These are phyloP conservation scores for Barbatosphaeria neglecta DNA, from an alignment of 495 filamentous ascomycete genomes.

Conservation along the genomic window DNA sequence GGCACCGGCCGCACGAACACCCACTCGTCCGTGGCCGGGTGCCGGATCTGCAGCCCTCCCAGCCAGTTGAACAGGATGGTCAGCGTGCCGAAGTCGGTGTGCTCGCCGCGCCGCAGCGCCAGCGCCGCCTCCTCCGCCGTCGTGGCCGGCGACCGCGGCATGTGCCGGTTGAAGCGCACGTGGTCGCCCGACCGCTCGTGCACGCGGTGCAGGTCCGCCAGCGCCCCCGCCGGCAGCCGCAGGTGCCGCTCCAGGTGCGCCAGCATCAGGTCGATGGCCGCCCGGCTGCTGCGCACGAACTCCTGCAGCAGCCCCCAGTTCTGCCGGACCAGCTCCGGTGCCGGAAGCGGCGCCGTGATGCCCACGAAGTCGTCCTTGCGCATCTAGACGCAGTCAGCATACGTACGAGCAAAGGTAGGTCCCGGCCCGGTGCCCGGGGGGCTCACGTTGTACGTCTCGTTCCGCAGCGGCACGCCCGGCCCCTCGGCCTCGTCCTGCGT, in stretches of 20 bases:
- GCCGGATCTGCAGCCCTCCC: slow-evolving; percentile 12
- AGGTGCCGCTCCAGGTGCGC: slow-evolving; percentile 34
- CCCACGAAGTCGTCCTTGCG: slow-evolving; percentile 43
- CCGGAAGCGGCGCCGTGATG: slow-evolving; percentile 25
- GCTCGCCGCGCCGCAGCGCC: slow-evolving; percentile 30
- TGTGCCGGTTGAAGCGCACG: slow-evolving; percentile 43
- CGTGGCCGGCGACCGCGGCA: too few species aligned
- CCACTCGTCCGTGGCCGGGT: slow-evolving; percentile 23
- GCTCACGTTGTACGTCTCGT: slow-evolving; percentile 47
- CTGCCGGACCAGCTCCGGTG: slow-evolving; percentile 25
- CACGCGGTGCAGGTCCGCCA: slow-evolving; percentile 22
- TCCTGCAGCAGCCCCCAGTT: slow-evolving; percentile 21
- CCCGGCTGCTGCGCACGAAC: slow-evolving; percentile 26
- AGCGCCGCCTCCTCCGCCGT: slow-evolving; percentile 25
- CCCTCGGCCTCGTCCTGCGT: slow-evolving; percentile 40
- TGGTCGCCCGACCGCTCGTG: slow-evolving; percentile 36
- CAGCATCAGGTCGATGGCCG: slow-evolving; percentile 32
- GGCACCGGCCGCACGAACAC: slow-evolving; percentile 42
- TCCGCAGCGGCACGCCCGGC: slow-evolving; percentile 33
- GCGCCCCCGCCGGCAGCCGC: slow-evolving; percentile 27
- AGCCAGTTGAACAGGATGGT: slow-evolving; percentile 10
- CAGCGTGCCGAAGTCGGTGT: slow-evolving; percentile 34
- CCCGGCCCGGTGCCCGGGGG: background rate
- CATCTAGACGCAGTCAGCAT: slow-evolving; percentile 15
- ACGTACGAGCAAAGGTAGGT: background rate